Percentiles rank a stretch among this genome's conserved stretches.
phyloP scores from a whole-genome alignment of 352 stramenopile genomes.

The Paralagenidium karlingii region DNA sequence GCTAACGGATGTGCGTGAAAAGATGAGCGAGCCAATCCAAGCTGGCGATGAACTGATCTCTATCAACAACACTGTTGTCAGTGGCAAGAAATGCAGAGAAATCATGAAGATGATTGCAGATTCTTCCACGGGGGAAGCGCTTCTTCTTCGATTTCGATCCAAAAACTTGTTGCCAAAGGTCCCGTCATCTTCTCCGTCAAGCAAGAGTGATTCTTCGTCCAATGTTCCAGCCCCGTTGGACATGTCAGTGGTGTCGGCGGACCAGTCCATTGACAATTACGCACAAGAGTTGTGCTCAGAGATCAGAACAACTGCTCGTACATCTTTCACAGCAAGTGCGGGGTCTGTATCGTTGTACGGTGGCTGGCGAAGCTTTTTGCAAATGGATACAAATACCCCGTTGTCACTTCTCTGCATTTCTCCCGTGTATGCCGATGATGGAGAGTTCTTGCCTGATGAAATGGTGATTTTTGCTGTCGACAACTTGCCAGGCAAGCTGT shows the following conservation, averaged over 20 bases:
- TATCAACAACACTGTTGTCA: slow-evolving; percentile 39
- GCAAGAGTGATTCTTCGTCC: neutral
- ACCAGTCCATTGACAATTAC: slow-evolving; percentile 10
- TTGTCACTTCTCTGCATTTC: slow-evolving; percentile 37
- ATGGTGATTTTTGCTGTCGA: slow-evolving; percentile 56
- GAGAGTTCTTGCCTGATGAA: slow-evolving; percentile 52
- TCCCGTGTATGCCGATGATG: slow-evolving; percentile 63
- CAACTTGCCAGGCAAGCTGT: slow-evolving; percentile 28
- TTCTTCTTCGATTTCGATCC: slow-evolving; percentile 36
- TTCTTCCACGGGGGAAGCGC: slow-evolving; percentile 13
- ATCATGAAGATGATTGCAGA: slow-evolving; percentile 16
- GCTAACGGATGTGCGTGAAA: slow-evolving; percentile 1
- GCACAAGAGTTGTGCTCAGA: slow-evolving; percentile 15
- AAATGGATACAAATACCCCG: slow-evolving; percentile 16
- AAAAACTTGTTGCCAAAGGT: slow-evolving; percentile 6
- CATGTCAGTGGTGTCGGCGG: neutral
- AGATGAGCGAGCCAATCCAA: slow-evolving; percentile 6
- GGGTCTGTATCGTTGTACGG: slow-evolving; percentile 65
- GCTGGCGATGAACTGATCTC: slow-evolving; percentile 48
- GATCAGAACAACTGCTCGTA: slow-evolving; percentile 20
- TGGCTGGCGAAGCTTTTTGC: slow-evolving; percentile 33
- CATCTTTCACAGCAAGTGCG: slow-evolving; percentile 23
- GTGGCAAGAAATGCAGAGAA: slow-evolving; percentile 20
- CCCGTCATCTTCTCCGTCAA: neutral
- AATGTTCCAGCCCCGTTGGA: neutral